These are phyloP conservation scores for Fusarium xyrophilum DNA, from an alignment of 2,329 filamentous ascomycete genomes.

Conservation along the genomic window DNA sequence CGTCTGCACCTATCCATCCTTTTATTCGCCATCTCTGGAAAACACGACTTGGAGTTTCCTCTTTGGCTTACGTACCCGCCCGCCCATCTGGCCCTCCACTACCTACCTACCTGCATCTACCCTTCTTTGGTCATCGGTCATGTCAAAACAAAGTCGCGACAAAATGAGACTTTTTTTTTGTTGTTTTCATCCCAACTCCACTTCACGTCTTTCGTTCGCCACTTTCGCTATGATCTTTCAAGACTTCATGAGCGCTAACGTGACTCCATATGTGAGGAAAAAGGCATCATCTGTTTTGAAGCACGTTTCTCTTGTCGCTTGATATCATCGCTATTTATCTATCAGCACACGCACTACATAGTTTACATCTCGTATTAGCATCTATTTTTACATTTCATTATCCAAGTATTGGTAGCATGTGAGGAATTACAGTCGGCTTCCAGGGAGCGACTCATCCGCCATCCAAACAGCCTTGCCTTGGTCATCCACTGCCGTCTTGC, in stretches of 20 bases:
- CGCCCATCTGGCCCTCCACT: conserved; percentile 25
- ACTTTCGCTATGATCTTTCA: conserved; percentile 1
- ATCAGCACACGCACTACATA: conserved; percentile 38
- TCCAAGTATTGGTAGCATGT: conserved; percentile 10
- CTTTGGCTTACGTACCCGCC: background rate
- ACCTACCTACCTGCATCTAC: conserved; percentile 7
- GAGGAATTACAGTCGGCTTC: conserved; percentile 45
- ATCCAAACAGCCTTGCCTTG: conserved; percentile 54
- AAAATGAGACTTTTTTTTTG: conserved; percentile 37
- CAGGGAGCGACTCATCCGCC: conserved; percentile 38
- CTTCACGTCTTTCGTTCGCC: conserved; percentile 28
- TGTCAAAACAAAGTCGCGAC: conserved; percentile 1
- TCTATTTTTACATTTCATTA: conserved; percentile 42
- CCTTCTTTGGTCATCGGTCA: conserved; percentile 10
- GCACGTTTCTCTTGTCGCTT: conserved; percentile 10
- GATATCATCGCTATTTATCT: conserved; percentile 35
- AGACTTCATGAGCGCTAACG: conserved; percentile 3
- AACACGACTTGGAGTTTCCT: conserved; percentile 21
- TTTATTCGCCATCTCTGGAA: conserved; percentile 12
- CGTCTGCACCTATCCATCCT: background rate
- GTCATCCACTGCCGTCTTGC: conserved; percentile 62
- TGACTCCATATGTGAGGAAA: conserved; percentile 17
- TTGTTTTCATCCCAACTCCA: conserved; percentile 38
- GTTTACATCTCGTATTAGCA: conserved; percentile 25
- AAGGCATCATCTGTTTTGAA: conserved; percentile 5